Evolutionary conservation across 176 grass and related monocot species (phyloP), one percentile per base, ranked within the genome.

Genomic region (Zoysia japonica): DNA sequence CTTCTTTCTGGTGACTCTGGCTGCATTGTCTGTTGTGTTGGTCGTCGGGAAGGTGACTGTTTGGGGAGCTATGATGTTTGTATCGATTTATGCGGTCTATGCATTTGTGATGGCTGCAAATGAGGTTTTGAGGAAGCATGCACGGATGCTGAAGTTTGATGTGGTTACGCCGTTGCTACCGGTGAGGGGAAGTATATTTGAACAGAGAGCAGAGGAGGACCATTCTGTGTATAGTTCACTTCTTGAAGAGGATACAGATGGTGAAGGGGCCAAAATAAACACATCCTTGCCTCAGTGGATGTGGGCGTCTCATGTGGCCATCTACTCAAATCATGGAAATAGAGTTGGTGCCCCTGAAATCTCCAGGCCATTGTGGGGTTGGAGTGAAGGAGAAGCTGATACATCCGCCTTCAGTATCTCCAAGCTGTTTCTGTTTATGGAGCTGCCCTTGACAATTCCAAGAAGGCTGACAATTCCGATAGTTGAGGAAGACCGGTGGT

Each of bases 231-330:
- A 95, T 52, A 91, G 86, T 82, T 87, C 86, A 72, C 89, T 99
- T 87, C 90, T 95, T 68, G 86, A 84, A 82, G 92, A 93, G 81
- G 86, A 91, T 81, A 51, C 72, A 65, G 63, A 85, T 83, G 67
- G 82, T 16, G 96, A 91, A 4, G 68, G 65, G 39, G 61, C 81
- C 39, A 76, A 62, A 16, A 83, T 91, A 63, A 90, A 87, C 78
- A 50, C 77, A 71, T 93, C 90, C 10, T 87, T 99, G 79, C 96
- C 92, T 82, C 96, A 95, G 70, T 99, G 96, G 96, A 99, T 99
- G 96, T 99, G 96, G 96, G 92, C 92, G 84, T 99, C 96, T 38
- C 88, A 99, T 85, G 90, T 99, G 69, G 90, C 96, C 47, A 99
- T 99, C 75, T 99, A 99, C 87, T 99, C 96, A 54, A 99, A 99